Evolutionary conservation across 768 basidiomycete genomes (phyloP).

Genomic region (Leccinum rimulosum): DNA sequence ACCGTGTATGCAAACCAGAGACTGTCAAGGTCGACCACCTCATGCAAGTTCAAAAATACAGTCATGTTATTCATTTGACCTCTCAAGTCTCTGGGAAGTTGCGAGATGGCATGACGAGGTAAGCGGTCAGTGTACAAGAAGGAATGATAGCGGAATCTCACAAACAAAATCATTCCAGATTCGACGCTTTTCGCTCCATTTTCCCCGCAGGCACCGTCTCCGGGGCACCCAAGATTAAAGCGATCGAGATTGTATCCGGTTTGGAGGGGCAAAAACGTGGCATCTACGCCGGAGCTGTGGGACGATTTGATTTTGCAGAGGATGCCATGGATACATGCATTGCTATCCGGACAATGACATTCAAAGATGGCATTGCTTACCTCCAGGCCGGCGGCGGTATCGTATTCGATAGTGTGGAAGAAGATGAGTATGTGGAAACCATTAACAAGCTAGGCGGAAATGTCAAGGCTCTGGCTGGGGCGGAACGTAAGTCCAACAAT

Average conservation of each 20-base stretch:
- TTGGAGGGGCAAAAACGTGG: conserved; percentile 89
- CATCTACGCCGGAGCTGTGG: conserved; percentile 96
- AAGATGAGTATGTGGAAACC: conserved; percentile 96
- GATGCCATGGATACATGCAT: conserved; percentile 99
- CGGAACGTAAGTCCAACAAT: conserved; percentile 68
- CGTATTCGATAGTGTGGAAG: conserved; percentile 94
- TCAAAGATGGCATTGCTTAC: conserved; percentile 90
- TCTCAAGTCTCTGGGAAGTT: conserved; percentile 89
- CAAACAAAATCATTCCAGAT: conserved; percentile 45
- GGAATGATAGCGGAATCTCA: conserved; percentile 5
- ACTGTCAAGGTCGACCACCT: conserved; percentile 96
- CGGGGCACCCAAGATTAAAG: conserved; percentile 98
- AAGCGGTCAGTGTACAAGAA: conserved; percentile 7
- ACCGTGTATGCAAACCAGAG: conserved; percentile 91
- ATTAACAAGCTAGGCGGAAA: conserved; percentile 93
- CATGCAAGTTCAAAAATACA: conserved; percentile 93
- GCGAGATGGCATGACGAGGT: conserved; percentile 84
- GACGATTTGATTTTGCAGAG: conserved; percentile 93
- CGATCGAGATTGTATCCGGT: conserved; percentile 86
- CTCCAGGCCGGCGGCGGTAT: conserved; percentile 97
- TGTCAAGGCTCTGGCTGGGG: conserved; percentile 76
- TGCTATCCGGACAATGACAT: conserved; percentile 96
- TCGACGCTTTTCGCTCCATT: conserved; percentile 98
- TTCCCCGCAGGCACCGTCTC: conserved; percentile 99
- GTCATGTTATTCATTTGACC: conserved; percentile 96